Evolutionary conservation across 805 yeast species (phyloP).

Genomic region (Starmerella kuoi): DNA sequence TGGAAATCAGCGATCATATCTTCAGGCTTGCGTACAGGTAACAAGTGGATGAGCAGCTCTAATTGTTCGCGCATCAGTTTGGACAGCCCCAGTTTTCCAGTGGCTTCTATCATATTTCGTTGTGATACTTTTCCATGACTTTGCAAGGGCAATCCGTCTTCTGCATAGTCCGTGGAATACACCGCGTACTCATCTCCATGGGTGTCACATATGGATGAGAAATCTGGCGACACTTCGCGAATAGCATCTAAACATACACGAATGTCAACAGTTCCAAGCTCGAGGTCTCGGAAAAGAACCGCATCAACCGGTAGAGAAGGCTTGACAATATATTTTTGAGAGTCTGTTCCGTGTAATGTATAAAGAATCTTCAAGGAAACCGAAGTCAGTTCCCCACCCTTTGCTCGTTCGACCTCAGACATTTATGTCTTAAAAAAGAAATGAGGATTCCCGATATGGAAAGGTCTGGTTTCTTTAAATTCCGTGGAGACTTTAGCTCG

Average conservation of each 20-base stretch:
- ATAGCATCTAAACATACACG: constrained; percentile 28
- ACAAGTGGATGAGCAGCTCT: constrained; percentile 15
- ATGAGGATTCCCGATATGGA: too few relatives aligned
- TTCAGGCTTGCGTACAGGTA: constrained; percentile 14
- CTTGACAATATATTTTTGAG: constrained; percentile 29
- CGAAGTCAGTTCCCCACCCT: constrained; percentile 1
- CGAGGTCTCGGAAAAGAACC: constrained; percentile 19
- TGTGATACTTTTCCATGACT: constrained; percentile 31
- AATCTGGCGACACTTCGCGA: constrained; percentile 30
- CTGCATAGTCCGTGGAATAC: constrained; percentile 32
- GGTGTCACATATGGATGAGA: constrained; percentile 23
- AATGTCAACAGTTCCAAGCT: constrained; percentile 28
- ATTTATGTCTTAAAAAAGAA: too few relatives aligned
- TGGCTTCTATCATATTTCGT: constrained; percentile 7
- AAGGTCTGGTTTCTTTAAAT: too few relatives aligned
- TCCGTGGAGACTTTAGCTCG: too few relatives aligned
- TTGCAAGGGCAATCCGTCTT: constrained; percentile 30
- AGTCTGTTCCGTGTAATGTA: constrained; percentile 28
- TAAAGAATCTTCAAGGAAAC: constrained; percentile 30
- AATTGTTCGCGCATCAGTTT: constrained; percentile 10
- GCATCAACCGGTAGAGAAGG: constrained; percentile 20
- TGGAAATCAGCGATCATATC: constrained; percentile 10
- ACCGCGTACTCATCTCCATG: constrained; percentile 31
- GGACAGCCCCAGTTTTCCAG: constrained; percentile 12
- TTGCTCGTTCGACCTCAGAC: constrained; percentile 1